Evolutionary conservation across 495 filamentous ascomycete species (phyloP), one percentile per base, ranked within the genome.

Genomic region (Cercophora samala): DNA sequence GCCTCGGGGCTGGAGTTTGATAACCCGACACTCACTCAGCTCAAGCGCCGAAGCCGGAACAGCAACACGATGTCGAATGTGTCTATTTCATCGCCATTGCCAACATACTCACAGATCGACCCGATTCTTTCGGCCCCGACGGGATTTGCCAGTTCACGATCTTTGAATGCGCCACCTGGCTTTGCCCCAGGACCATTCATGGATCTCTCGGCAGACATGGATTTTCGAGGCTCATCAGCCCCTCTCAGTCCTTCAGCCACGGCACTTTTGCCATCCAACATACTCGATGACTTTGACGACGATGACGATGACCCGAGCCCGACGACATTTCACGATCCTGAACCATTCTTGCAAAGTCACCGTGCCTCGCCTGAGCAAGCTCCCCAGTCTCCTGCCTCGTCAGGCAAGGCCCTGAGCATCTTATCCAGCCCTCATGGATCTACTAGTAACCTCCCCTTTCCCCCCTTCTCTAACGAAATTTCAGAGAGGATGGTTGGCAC

Each of bases 171-270:
- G 15, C 80, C 82, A 1, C 81, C 83, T 15, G 80, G 80, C 2
- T 86, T 84, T 66, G 79, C 77, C 5, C 79, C 75, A n/a, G 80
- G 80, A 0, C 83, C 83, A n/a, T 86, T 81, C 46, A 80, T 85
- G 69, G 81, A 81, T 56, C 70, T 82, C 58, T 78, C 74, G 19
- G 70, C 76, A 25, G 82, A 46, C 37, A 56, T 56, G 53, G 53
- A 56, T 18, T 56, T 56, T 42, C 75, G 77, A 46, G 73, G 74
- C 29, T 78, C 87, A 54, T 84, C 83, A 62, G 87, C 87, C 21
- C 89, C 91, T 32, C 90, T 95, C 76, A 94, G 91, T 69, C 92
- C 92, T 25, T 90, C 90, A 15, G 92, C 92, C 9, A 86, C 91
- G 60, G 83, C 89, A 23, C 81, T 95, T 25, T 79, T 96, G 24